phyloP scores from a whole-genome alignment of 2,329 filamentous ascomycete genomes.

The Mycosphaerelloides madeirae region DNA sequence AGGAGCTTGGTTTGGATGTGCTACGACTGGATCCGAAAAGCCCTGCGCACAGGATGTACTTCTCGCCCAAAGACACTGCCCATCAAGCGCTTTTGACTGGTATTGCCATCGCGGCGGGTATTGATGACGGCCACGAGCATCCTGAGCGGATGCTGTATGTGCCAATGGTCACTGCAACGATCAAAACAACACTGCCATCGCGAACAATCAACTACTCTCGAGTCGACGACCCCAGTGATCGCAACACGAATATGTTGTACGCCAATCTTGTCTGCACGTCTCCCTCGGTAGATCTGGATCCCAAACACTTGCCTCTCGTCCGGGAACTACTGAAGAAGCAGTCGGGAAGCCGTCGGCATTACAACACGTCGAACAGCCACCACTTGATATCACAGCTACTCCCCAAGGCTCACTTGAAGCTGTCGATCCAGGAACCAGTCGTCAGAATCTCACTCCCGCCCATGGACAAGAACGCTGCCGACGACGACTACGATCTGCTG shows the following conservation, averaged over 20 bases:
- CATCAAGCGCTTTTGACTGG: conserved; percentile 91
- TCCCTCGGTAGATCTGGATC: conserved; percentile 87
- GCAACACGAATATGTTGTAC: conserved; percentile 93
- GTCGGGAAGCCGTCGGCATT: conserved; percentile 7
- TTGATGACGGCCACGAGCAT: conserved; percentile 83
- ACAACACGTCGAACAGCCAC: conserved; percentile 11
- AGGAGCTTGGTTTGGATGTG: conserved; percentile 90
- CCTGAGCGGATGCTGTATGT: conserved; percentile 86
- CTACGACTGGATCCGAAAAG: conserved; percentile 88
- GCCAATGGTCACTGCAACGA: conserved; percentile 93
- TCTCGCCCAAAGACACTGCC: conserved; percentile 83
- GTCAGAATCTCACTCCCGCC: conserved; percentile 82
- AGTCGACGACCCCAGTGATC: conserved; percentile 65
- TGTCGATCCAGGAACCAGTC: conserved; percentile 95
- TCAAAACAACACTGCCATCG: conserved; percentile 89
- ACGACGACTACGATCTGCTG: conserved; percentile 87
- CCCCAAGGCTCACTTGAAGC: conserved; percentile 89
- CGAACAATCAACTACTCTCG: conserved; percentile 81
- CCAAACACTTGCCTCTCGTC: conserved; percentile 81
- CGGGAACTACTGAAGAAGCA: conserved; percentile 63
- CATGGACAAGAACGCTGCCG: conserved; percentile 52
- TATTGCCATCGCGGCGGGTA: conserved; percentile 82
- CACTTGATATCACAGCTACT: conserved; percentile 84
- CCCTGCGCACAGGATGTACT: conserved; percentile 97
- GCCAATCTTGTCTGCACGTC: conserved; percentile 95